Evolutionary conservation across 2,329 filamentous ascomycete species (phyloP).

Genomic region (Colletotrichum shisoi): DNA sequence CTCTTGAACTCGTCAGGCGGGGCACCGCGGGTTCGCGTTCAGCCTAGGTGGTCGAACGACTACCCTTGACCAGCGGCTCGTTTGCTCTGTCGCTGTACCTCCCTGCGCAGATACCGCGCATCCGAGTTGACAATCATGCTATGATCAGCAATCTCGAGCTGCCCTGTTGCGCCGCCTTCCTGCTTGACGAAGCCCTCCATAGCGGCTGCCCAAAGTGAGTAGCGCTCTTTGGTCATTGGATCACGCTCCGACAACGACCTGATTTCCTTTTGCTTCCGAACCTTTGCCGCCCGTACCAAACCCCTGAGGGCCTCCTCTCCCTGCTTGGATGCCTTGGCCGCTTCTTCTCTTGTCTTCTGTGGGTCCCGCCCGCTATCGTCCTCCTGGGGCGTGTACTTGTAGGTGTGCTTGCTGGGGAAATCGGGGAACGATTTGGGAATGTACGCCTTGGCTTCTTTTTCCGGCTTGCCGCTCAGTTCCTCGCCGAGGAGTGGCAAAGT

Average conservation of each 20-base stretch:
- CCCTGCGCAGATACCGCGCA: conserved; percentile 61
- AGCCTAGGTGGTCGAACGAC: not conserved
- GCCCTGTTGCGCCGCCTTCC: conserved; percentile 48
- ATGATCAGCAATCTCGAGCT: conserved; percentile 65
- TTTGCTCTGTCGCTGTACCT: conserved; percentile 59
- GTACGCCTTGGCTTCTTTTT: conserved; percentile 64
- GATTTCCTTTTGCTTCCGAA: conserved; percentile 70
- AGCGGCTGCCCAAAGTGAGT: conserved; percentile 67
- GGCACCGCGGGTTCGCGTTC: not conserved
- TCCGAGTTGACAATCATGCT: conserved; percentile 72
- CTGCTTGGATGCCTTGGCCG: conserved; percentile 66
- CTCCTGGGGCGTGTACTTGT: conserved; percentile 65
- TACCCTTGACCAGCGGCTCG: conserved; percentile 45
- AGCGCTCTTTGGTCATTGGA: conserved; percentile 61
- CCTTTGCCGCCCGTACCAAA: conserved; percentile 68
- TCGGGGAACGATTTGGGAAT: conserved; percentile 67
- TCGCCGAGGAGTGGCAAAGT: conserved; percentile 58
- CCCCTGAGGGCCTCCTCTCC: conserved; percentile 68
- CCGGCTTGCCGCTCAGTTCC: conserved; percentile 65
- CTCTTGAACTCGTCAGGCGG: not conserved
- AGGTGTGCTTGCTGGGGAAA: conserved; percentile 71
- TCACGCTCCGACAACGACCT: conserved; percentile 64
- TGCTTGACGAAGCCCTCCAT: conserved; percentile 65
- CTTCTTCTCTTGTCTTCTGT: conserved; percentile 67
- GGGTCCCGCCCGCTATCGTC: conserved; percentile 59